Base-by-base conservation (phyloP, 768 basidiomycete genomes). In the Termitomyces sp. region DNA sequence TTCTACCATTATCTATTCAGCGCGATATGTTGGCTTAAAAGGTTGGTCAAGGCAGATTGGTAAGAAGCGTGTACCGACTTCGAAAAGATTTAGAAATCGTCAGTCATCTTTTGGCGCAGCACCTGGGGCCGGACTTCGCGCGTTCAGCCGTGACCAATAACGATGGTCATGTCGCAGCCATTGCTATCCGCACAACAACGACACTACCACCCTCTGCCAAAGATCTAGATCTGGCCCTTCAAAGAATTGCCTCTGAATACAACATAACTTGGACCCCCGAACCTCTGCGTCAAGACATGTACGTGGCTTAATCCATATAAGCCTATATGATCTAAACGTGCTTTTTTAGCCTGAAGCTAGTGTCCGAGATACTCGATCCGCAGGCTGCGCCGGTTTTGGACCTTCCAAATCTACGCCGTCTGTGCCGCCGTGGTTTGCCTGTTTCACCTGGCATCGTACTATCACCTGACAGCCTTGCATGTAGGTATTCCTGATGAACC, bases 401-500 rank as follows among this genome's bases (percentile, higher is more conserved):
- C 70, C 67, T 92, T 55, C 65, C 75, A 39, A 76, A 73, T 52
- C 74, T 92, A 55, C 82, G 86, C 20, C 73, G 72, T 60, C 70
- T 91, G 36, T 90, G 89, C 69, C 71, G 79, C 33, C 81, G 79
- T 64, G 91, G 91, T 90, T 75, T 46, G 79, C 35, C 18, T 7
- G 7, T 35, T n/a, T 36, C n/a, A 13, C 5, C 20, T 7, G 6
- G 4, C 20, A 20, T 36, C 33, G 11, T 22, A 52, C 35, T 35
- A 13, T n/a, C 48, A 22, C 46, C 48, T 28, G 45, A 63, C 55
- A 61, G 33, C 33, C 49, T 48, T 35, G 64, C 33, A 68, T 63
- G 44, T 62, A 92, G 90, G 90, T 60, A 81, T 92, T 50, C 88
- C 90, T 53, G 84, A 89, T 65, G 80, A 88, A 66, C 91, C 91